Evolutionary conservation across 352 stramenopile species (phyloP).

Genomic region (Phytophthora ramorum): DNA sequence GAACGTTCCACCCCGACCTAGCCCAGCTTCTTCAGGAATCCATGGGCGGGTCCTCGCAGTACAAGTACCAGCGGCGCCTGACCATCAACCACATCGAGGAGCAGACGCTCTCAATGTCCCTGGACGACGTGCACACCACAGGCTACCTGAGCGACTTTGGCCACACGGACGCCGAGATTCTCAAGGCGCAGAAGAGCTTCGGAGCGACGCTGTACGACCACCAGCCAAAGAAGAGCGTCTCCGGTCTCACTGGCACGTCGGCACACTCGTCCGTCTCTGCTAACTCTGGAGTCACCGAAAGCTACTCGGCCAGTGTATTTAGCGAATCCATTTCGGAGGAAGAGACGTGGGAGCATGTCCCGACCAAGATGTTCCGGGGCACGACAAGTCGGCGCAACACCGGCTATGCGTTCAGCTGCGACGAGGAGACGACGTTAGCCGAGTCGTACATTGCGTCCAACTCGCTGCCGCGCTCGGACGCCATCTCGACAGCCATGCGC

Average conservation of each 20-base stretch:
- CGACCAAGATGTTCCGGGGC: constrained; percentile 43
- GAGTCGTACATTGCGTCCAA: constrained; percentile 89
- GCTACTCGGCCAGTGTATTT: constrained; percentile 73
- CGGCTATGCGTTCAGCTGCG: constrained; percentile 84
- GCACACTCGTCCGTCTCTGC: constrained; percentile 28
- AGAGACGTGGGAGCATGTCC: constrained; percentile 47
- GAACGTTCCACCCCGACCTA: constrained; percentile 74
- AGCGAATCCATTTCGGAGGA: constrained; percentile 61
- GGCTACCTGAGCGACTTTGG: constrained; percentile 59
- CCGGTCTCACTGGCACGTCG: constrained; percentile 13
- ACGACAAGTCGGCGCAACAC: constrained; percentile 62
- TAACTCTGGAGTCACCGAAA: constrained; percentile 35
- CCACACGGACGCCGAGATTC: constrained; percentile 53
- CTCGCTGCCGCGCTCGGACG: constrained; percentile 71
- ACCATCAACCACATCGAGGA: constrained; percentile 82
- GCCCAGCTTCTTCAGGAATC: constrained; percentile 78
- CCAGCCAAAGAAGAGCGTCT: constrained; percentile 33
- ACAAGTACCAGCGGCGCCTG: constrained; percentile 52
- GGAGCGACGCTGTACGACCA: constrained; percentile 33
- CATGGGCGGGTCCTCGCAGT: constrained; percentile 36
- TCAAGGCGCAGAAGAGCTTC: constrained; percentile 40
- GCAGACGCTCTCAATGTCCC: constrained; percentile 78
- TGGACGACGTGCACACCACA: constrained; percentile 71
- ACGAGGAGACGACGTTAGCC: constrained; percentile 82
- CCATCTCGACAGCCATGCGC: constrained; percentile 65